Base-by-base conservation (phyloP, 768 basidiomycete genomes). In the Postia placenta region DNA sequence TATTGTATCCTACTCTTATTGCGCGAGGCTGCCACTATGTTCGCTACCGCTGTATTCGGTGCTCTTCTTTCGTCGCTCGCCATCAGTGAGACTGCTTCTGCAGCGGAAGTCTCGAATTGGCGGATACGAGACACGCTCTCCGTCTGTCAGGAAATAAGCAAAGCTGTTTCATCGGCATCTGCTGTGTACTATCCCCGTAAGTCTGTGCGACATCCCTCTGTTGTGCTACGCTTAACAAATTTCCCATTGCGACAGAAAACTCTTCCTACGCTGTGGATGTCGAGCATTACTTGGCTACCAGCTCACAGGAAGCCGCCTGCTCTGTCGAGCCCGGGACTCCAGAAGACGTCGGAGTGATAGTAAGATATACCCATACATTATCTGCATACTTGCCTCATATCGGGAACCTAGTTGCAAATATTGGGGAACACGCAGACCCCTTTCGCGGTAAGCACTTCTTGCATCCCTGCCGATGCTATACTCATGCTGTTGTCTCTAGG, bases 381-480 rank as follows among this genome's bases (percentile, higher is more conserved):
- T n/a, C n/a, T n/a, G n/a, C n/a, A n/a, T n/a, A n/a, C n/a, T n/a
- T n/a, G n/a, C 22, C 40, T 22, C 3, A 22, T 5, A 41, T 19
- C 20, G 22, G 40, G 49, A 83, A 80, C 69, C 82, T 26, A 55
- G n/a, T n/a, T 39, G n/a, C 5, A 61, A 45, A 73, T 80, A 36
- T 48, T 82, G 2, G 73, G 67, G 2, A 60, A 56, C 11, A 73
- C 69, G 0, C 47, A 57, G 26, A 79, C 75, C 1, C 71, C 78
- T 1, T 83, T 84, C 52, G 80, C 79, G 11, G 81, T 81, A 45
- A 49, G 70, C 50, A 14, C 11, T 6, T 38, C 14, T 5, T 24
- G 40, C 25, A 11, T 17, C 1, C n/a, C 26, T 25, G 12, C 28
- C 37, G 37, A 22, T 22, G 26, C 17, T 20, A 20, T 39, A n/a